Percentiles rank a stretch among this genome's conserved stretches.
Conservation (phyloP, 805 yeast species). For the Candida lessepsii region DNA sequence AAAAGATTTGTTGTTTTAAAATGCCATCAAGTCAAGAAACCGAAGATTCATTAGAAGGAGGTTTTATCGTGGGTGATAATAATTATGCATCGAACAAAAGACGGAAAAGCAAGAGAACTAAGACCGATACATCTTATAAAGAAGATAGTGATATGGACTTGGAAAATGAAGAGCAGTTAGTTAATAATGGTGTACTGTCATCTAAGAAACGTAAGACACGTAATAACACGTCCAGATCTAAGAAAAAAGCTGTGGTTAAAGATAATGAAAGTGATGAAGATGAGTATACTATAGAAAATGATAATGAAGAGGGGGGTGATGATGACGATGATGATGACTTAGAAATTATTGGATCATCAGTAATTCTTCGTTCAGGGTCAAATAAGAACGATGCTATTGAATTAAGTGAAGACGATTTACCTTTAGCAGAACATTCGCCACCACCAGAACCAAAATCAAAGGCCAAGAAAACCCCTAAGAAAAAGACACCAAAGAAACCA, state of each 20-base stretch:
- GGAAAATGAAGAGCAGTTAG: constrained; percentile 12
- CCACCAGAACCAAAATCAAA: constrained; percentile 8
- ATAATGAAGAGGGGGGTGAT: constrained; percentile 18
- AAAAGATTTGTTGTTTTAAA: background rate
- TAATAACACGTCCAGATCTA: constrained; percentile 13
- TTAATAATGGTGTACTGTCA: constrained; percentile 12
- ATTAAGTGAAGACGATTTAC: constrained; percentile 12
- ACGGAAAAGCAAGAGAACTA: constrained; percentile 17
- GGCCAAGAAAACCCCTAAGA: constrained; percentile 21
- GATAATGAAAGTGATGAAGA: constrained; percentile 17
- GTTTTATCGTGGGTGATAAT: constrained; percentile 42
- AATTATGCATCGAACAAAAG: constrained; percentile 21
- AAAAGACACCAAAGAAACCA: constrained; percentile 30
- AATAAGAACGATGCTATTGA: constrained; percentile 10
- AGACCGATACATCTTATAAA: constrained; percentile 21
- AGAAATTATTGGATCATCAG: constrained; percentile 27
- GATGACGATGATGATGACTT: constrained; percentile 38
- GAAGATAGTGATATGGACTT: constrained; percentile 25
- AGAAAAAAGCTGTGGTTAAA: constrained; percentile 7
- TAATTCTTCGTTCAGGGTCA: constrained; percentile 20
- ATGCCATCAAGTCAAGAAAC: constrained; percentile 11
- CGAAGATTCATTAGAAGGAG: constrained; percentile 29
- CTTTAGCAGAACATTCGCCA: constrained; percentile 22
- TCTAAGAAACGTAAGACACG: constrained; percentile 16
- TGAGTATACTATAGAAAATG: constrained; percentile 17